Conservation (phyloP, 1,284 basidiomycete genomes). For the Amylostereum areolatum region DNA sequence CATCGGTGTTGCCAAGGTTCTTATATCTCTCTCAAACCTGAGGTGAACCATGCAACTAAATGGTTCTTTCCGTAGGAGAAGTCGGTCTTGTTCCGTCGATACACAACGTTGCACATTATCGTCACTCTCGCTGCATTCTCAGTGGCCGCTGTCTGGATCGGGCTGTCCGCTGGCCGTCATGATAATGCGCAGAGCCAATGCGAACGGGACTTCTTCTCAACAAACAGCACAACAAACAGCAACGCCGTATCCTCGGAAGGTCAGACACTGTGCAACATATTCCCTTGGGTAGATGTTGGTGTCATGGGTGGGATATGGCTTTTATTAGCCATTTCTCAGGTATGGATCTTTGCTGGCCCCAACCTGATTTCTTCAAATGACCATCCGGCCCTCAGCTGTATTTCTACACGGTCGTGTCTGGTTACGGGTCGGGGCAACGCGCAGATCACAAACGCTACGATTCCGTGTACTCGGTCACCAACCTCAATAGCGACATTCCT, state of each 20-base stretch:
- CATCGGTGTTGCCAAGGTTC: conserved; percentile 70
- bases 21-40: not conserved
- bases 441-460: conserved; percentile 79
- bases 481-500: conserved; percentile 59
- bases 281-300: conserved; percentile 89
- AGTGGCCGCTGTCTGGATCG: conserved; percentile 75
- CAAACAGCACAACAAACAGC: conserved; percentile 25
- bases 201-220: conserved; percentile 51
- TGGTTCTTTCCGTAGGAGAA: conserved; percentile 54
- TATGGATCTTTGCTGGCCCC: conserved; percentile 24
- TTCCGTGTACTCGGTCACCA: conserved; percentile 63
- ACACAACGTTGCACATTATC: conserved; percentile 64
- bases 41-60: not conserved
- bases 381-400: conserved; percentile 44
- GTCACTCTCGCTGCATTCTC: conserved; percentile 59
- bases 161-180: conserved; percentile 73
- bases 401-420: conserved; percentile 61
- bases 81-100: conserved; percentile 67
- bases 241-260: conserved; percentile 22
- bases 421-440: conserved; percentile 72
- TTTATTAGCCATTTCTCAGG: conserved; percentile 70
- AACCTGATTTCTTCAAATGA: conserved; percentile 18
- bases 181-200: conserved; percentile 64
- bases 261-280: conserved; percentile 74
- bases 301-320: conserved; percentile 85